phyloP scores from a whole-genome alignment of 208 protist genomes.

The Crithidia sp. region DNA sequence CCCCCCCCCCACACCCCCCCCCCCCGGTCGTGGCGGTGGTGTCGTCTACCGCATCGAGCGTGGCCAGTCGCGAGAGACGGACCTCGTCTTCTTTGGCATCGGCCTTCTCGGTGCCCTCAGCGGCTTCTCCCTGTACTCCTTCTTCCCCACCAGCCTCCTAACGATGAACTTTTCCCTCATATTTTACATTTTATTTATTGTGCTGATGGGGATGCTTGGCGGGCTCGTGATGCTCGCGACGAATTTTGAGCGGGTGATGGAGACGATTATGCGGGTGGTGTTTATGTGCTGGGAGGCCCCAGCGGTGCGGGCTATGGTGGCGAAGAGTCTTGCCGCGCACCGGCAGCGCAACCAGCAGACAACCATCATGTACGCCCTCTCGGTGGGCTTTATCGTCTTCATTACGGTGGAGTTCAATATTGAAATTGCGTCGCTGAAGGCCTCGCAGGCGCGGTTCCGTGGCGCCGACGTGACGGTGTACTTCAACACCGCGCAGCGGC shows the following conservation, averaged over 20 bases:
- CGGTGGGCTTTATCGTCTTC: constrained; percentile 94
- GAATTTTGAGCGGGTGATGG: constrained; percentile 90
- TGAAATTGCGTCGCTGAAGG: constrained; percentile 60
- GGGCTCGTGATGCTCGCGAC: constrained; percentile 90
- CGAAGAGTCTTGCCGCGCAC: constrained; percentile 93
- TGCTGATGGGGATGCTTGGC: constrained; percentile 91
- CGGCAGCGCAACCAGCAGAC: constrained; percentile 93
- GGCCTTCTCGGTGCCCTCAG: constrained; percentile 57
- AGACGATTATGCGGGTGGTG: constrained; percentile 41
- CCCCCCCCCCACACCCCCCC: too few species aligned
- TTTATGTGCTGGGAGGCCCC: constrained; percentile 91
- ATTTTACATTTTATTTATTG: constrained; percentile 93
- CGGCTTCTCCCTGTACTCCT: constrained; percentile 91
- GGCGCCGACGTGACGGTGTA: constrained; percentile 22
- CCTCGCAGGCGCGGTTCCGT: constrained; percentile 20
- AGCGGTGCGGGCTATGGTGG: constrained; percentile 61
- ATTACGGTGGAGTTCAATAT: constrained; percentile 85
- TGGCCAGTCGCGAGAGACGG: constrained; percentile 24
- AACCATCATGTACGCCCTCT: constrained; percentile 93
- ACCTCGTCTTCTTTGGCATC: constrained; percentile 43
- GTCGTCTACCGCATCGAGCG: constrained; percentile 84
- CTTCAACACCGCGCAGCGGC: background rate
- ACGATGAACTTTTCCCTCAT: constrained; percentile 85
- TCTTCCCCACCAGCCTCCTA: constrained; percentile 92
- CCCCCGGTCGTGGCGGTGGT: constrained; percentile 29